These are phyloP conservation scores for Atkinsonella hypoxylon DNA, from an alignment of 2,329 filamentous ascomycete genomes.

Conservation along the genomic window DNA sequence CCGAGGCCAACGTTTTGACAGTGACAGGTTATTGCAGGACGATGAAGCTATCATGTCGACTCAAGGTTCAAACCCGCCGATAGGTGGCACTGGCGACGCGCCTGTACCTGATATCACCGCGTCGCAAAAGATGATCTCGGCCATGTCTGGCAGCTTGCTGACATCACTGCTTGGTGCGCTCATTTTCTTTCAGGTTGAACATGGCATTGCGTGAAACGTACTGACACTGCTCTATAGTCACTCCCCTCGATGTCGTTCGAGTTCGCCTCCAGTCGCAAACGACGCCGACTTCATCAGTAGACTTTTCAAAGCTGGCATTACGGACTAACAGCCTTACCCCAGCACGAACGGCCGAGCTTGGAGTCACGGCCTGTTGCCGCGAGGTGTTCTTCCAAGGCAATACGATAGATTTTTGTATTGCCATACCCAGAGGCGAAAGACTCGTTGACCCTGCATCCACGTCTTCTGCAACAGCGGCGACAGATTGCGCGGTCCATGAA, in stretches of 20 bases:
- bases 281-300: constrained; percentile 34
- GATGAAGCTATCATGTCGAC: constrained; percentile 18
- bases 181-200: background rate
- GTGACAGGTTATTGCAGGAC: constrained; percentile 15
- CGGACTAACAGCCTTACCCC: constrained; percentile 49
- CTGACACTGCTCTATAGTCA: constrained; percentile 45
- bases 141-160: constrained; percentile 77
- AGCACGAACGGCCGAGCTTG: constrained; percentile 67
- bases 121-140: constrained; percentile 87
- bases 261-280: constrained; percentile 84
- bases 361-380: constrained; percentile 87
- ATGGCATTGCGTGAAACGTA: background rate
- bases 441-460: constrained; percentile 24
- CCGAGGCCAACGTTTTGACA: constrained; percentile 16
- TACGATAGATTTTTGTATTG: constrained; percentile 68
- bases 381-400: constrained; percentile 96
- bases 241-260: constrained; percentile 90
- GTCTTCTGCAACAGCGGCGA: constrained; percentile 33
- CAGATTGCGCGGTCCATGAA: constrained; percentile 79
- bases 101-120: constrained; percentile 59
- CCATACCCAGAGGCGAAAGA: constrained; percentile 44
- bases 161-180: constrained; percentile 75
- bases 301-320: constrained; percentile 44
- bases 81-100: constrained; percentile 13
- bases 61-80: constrained; percentile 10